Percentiles rank a stretch among this genome's conserved stretches.
phyloP scores from a whole-genome alignment of 163 green algal species.

The Scenedesmus sp. region DNA sequence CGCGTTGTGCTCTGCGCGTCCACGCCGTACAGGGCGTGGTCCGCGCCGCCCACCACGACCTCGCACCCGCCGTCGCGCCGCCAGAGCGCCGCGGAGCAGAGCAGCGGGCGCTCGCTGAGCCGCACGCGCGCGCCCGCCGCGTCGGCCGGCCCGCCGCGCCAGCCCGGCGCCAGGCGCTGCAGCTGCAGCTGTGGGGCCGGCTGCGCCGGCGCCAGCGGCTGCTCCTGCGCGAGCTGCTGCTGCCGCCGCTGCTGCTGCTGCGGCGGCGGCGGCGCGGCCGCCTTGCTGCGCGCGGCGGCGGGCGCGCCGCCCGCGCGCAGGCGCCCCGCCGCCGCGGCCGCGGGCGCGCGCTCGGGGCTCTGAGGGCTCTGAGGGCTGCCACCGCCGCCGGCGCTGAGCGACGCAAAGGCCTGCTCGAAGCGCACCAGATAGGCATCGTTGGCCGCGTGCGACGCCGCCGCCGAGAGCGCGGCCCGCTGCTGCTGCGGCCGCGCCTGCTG shows the following conservation, averaged over 20 bases:
- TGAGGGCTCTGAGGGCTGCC: too few relatives aligned
- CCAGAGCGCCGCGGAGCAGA: conserved; percentile 68
- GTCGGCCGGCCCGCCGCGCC: conserved; percentile 21
- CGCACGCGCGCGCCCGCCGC: conserved; percentile 34
- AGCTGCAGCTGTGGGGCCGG: neutral
- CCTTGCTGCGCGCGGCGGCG: too few relatives aligned
- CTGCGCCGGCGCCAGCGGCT: neutral
- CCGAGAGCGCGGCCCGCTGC: neutral
- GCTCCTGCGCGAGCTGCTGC: neutral
- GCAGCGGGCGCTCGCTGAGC: conserved; percentile 61
- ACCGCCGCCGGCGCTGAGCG: too few relatives aligned
- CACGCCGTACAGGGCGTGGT: conserved; percentile 81
- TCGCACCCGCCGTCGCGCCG: conserved; percentile 46
- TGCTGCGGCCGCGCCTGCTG: too few relatives aligned
- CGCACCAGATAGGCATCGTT: conserved; percentile 37
- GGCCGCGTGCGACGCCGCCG: conserved; percentile 26
- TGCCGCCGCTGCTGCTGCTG: neutral
- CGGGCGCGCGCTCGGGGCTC: too few relatives aligned
- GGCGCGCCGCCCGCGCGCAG: too few relatives aligned
- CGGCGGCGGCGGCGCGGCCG: too few relatives aligned
- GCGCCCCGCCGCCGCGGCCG: too few relatives aligned
- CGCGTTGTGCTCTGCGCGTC: conserved; percentile 54
- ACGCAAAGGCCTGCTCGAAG: conserved; percentile 14
- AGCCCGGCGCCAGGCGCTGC: neutral
- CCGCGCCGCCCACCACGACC: conserved; percentile 64